Base-by-base conservation (phyloP, 2,329 filamentous ascomycete genomes). In the Bertia moriformis region DNA sequence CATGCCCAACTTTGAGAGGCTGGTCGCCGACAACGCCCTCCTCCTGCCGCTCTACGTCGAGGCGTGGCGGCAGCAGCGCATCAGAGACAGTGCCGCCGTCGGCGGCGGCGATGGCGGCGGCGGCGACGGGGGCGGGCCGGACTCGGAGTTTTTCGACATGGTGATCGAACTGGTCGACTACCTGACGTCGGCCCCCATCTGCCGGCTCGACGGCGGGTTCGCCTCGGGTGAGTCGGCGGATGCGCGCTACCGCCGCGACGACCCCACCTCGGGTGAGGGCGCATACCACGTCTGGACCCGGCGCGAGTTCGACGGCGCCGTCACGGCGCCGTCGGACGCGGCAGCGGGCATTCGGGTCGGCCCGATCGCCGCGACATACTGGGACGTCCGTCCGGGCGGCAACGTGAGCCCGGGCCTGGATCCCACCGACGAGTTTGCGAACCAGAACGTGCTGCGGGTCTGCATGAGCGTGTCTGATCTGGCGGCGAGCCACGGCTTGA, bases 1-100 rank as follows among this genome's bases (percentile, higher is more conserved):
- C 45, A 65, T 96, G 37, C 91, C 91, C 10, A 88, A 94, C 55
- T 98, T 96, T 49, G 91, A 98, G 62, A 96, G 96, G 64, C 87
- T 96, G 71, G 72, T 95, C 7, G 87, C 86, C 40, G 91, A 96
- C 52, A 93, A 98, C 51, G 80, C 84, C 0, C 80, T 95, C 47
- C 68, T 96, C 1, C 63, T 98, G 2, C 72, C 79, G 18, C 68
- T 91, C 4, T 96, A 91, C 49, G 67, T 93, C 4, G 87, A 95
- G 50, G 88, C 84, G 0, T 96, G 88, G 67, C 67, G 85, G 13
- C n/a, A 60, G 78, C 18, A 76, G 24, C 12, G 12, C 12, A 29
- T n/a, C 24, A n/a, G n/a, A 29, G n/a, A 29, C n/a, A n/a, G n/a
- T n/a, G 32, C 14, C 32, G 32, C 17, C 10, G n/a, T n/a, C n/a